A percentile compares a stretch with the other conserved stretches of the same genome.
Evolutionary conservation across 768 basidiomycete genomes (phyloP).

Genomic region (Leucocoprinus leucothites): DNA sequence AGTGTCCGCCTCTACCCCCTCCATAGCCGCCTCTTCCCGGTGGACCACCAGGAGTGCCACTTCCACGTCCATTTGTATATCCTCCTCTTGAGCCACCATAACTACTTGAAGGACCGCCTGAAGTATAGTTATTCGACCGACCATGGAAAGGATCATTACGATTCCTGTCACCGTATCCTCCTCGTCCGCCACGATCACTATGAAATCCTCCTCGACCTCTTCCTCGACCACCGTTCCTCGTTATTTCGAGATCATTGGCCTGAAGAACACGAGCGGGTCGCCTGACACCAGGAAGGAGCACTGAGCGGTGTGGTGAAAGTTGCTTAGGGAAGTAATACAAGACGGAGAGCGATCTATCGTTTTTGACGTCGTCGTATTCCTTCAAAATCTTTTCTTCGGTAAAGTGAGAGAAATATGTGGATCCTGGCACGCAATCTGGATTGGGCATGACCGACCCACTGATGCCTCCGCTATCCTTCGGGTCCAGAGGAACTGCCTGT

Average conservation of each 20-base stretch:
- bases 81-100: slow-evolving; percentile 13
- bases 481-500: slow-evolving; percentile 75
- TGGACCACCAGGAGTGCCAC: slow-evolving; percentile 16
- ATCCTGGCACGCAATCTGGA: slow-evolving; percentile 87
- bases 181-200: slow-evolving; percentile 27
- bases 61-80: slow-evolving; percentile 20
- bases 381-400: slow-evolving; percentile 27
- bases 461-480: slow-evolving; percentile 70
- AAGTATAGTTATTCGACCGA: slow-evolving; percentile 34
- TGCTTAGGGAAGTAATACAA: slow-evolving; percentile 90
- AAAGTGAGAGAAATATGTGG: slow-evolving; percentile 82
- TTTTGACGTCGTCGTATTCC: slow-evolving; percentile 73
- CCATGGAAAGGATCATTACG: slow-evolving; percentile 48
- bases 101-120: slow-evolving; percentile 27
- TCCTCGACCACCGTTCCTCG: slow-evolving; percentile 54
- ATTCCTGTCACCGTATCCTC: slow-evolving; percentile 32
- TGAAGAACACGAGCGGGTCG: slow-evolving; percentile 59
- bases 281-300: slow-evolving; percentile 72
- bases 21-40: slow-evolving; percentile 22
- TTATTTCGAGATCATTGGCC: slow-evolving; percentile 66
- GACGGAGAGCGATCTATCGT: slow-evolving; percentile 85
- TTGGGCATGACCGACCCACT: slow-evolving; percentile 79
- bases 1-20: slow-evolving; percentile 26
- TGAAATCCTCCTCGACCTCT: slow-evolving; percentile 43
- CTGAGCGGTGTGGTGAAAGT: slow-evolving; percentile 77